These are phyloP conservation scores for Carex arenaria DNA, from an alignment of 202 grass and related monocot genomes.

Conservation along the genomic window DNA sequence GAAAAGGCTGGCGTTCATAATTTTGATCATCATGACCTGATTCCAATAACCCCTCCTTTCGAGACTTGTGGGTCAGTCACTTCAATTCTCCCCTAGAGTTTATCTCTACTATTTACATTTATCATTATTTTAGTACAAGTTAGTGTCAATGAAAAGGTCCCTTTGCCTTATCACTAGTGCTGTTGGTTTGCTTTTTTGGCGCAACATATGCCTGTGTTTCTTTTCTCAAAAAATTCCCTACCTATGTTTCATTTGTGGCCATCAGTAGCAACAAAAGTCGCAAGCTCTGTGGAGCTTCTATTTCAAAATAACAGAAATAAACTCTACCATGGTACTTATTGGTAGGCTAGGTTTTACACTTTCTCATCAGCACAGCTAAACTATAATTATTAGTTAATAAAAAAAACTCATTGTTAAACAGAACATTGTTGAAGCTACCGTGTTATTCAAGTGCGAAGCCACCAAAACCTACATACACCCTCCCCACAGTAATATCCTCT, in stretches of 20 bases:
- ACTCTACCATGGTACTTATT: neutral
- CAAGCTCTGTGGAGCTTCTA: neutral
- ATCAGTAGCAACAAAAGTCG: neutral
- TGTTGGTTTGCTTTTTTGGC: neutral
- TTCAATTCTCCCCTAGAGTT: neutral
- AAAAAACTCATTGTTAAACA: constrained; percentile 28
- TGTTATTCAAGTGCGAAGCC: constrained; percentile 77
- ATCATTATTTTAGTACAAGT: neutral
- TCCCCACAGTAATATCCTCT: constrained; percentile 43
- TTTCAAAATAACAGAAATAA: neutral
- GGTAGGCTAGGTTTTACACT: neutral
- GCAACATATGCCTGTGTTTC: neutral
- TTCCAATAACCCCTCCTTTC: constrained; percentile 64
- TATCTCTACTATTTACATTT: neutral
- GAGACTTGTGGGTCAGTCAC: constrained; percentile 53
- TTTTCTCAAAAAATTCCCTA: neutral
- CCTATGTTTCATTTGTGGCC: neutral
- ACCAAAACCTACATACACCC: constrained; percentile 48
- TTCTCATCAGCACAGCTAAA: neutral
- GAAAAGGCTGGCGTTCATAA: constrained; percentile 49
- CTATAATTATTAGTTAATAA: neutral
- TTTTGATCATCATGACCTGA: constrained; percentile 41
- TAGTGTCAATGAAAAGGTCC: neutral
- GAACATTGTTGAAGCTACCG: constrained; percentile 49
- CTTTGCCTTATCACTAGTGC: neutral